phyloP scores from a whole-genome alignment of 257 asterid genomes.

The Avicennia marina region DNA sequence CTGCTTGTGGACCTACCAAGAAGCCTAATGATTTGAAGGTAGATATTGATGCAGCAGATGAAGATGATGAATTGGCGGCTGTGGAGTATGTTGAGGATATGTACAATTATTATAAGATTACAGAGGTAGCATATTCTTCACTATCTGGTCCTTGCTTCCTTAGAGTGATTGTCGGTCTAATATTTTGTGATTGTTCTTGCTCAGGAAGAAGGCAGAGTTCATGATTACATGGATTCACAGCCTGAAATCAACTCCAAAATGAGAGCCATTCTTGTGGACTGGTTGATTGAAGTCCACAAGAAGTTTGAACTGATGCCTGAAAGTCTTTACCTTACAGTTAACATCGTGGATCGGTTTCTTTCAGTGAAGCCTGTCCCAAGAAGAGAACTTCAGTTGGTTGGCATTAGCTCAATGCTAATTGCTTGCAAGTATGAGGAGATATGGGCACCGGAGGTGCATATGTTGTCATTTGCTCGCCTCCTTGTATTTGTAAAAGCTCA shows the following conservation, averaged over 20 bases:
- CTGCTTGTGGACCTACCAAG: conserved; percentile 47
- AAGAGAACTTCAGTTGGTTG: conserved; percentile 81
- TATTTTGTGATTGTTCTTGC: background rate
- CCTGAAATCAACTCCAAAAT: conserved; percentile 62
- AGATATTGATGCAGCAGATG: conserved; percentile 66
- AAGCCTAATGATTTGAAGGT: conserved; percentile 32
- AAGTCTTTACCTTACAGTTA: conserved; percentile 59
- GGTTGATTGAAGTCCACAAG: conserved; percentile 79
- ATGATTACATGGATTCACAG: conserved; percentile 65
- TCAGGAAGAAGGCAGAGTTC: conserved; percentile 44
- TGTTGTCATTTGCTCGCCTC: background rate
- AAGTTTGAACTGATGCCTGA: conserved; percentile 70
- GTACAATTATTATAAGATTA: conserved; percentile 50
- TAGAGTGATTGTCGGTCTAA: background rate
- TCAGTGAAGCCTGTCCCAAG: conserved; percentile 45
- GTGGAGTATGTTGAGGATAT: conserved; percentile 78
- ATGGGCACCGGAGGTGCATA: conserved; percentile 94
- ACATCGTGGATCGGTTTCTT: conserved; percentile 63
- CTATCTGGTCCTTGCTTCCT: background rate
- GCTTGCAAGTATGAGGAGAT: conserved; percentile 95
- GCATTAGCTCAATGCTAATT: conserved; percentile 77
- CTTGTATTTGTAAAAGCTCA: background rate
- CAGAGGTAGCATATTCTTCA: conserved; percentile 69
- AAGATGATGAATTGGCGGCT: conserved; percentile 57
- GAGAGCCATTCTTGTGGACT: conserved; percentile 79